phyloP scores from a whole-genome alignment of 805 yeast species.

The Kazachstania kunashirensis region DNA sequence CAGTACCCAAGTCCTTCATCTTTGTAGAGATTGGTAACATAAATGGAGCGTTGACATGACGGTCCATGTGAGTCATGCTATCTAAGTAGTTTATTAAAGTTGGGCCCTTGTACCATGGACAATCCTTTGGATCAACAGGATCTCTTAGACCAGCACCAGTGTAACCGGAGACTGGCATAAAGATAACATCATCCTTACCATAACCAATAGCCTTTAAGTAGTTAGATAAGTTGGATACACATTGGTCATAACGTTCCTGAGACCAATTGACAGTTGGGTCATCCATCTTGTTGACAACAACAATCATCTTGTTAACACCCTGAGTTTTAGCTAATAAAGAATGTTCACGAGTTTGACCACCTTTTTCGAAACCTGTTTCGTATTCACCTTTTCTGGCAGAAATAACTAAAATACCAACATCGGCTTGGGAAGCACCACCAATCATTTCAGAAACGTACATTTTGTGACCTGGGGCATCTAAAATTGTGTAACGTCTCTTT shows the following conservation, averaged over 20 bases:
- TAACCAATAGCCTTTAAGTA: constrained; percentile 88
- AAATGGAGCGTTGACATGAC: constrained; percentile 89
- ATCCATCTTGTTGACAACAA: constrained; percentile 97
- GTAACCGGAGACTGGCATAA: constrained; percentile 97
- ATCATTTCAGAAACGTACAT: constrained; percentile 98
- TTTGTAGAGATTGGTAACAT: constrained; percentile 94
- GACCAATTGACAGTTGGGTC: constrained; percentile 97
- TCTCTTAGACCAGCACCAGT: constrained; percentile 96
- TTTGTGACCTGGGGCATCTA: constrained; percentile 99
- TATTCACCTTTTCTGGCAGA: constrained; percentile 99
- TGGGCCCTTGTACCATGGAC: constrained; percentile 95
- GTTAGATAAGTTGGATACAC: constrained; percentile 67
- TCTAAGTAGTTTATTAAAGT: constrained; percentile 85
- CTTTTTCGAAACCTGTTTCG: constrained; percentile 98
- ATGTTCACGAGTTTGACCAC: constrained; percentile 98
- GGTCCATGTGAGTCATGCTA: constrained; percentile 65
- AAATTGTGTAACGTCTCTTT: constrained; percentile 91
- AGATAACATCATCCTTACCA: constrained; percentile 71
- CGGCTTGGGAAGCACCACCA: constrained; percentile 99
- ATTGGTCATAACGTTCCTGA: constrained; percentile 90
- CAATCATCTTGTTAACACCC: constrained; percentile 90
- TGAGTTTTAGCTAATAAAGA: constrained; percentile 96
- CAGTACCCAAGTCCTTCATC: constrained; percentile 94
- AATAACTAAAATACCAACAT: constrained; percentile 92
- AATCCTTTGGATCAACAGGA: constrained; percentile 54